Evolutionary conservation across 2,329 filamentous ascomycete genomes (phyloP), one percentile per base, ranked within the genome.

Genomic region (Gnomoniopsis smithogilvyi): DNA sequence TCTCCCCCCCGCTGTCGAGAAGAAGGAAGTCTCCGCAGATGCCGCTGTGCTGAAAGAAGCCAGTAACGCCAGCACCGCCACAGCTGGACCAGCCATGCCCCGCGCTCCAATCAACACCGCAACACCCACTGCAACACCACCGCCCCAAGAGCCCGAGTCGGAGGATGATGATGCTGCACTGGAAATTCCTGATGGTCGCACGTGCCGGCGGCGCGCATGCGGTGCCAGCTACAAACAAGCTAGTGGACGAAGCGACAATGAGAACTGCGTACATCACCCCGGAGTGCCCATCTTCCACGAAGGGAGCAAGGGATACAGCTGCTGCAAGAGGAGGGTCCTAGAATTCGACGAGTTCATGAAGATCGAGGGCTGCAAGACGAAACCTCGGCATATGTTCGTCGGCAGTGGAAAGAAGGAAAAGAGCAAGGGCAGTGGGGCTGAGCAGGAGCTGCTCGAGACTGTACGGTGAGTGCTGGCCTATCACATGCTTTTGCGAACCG

Each of bases 301-400:
- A 78, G 95, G 95, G 38, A 96, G 91, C 77, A 99, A 99, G 79
- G 95, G 95, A 1, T 99, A 95, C 82, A 92, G 87, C 61, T 99
- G 95, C 80, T 99, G 95, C 78, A 98, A 98, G 83, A 82, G 92
- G 67, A 84, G 92, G 41, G 95, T 99, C 59, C 78, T 99, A 60
- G 95, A 99, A 71, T 99, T 99, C 74, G 93, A 99, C 72, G 89
- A 98, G 74, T 99, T 99, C 76, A 87, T 99, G 87, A 95, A 91
- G 75, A 94, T 99, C 61, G 87, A 90, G 67, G 95, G 95, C 1
- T 99, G 95, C 76, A 87, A 86, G 72, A 92, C 89, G 47, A 95
- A 93, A 75, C 78, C 81, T 47, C 81, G 83, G 61, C 95, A 99
- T 78, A 75, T 96, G 65, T 99, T 97, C 69, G 82, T 98, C 36